A percentile compares a stretch with the other conserved stretches of the same genome.
phyloP scores from a whole-genome alignment of 2,329 filamentous ascomycete species.

The Fusarium circinatum region DNA sequence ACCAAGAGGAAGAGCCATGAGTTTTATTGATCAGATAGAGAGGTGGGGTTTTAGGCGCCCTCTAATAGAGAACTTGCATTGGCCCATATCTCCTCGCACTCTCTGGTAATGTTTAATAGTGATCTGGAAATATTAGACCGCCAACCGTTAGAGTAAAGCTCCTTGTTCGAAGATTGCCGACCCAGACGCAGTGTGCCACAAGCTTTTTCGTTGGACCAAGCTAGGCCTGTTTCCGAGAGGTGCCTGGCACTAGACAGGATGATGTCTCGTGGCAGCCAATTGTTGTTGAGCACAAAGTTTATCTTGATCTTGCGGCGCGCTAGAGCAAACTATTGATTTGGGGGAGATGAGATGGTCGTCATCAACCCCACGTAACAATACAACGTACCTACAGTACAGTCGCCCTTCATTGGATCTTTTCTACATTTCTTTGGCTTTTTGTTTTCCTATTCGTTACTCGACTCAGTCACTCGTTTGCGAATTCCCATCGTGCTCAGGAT shows the following conservation, averaged over 20 bases:
- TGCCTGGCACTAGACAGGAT: not conserved
- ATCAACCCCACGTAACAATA: not conserved
- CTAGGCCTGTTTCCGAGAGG: not conserved
- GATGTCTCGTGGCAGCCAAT: not conserved
- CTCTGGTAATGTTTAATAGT: not conserved
- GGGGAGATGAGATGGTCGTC: not conserved
- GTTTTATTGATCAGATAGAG: not conserved
- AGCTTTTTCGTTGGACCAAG: not conserved
- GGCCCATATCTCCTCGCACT: not conserved
- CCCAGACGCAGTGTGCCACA: not conserved
- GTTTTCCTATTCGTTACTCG: not conserved
- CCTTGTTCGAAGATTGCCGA: not conserved
- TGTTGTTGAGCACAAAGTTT: not conserved
- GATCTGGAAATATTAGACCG: not conserved
- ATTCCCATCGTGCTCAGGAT: not conserved
- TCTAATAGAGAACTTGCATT: not conserved
- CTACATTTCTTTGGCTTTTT: not conserved
- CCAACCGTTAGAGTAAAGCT: not conserved
- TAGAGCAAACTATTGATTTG: not conserved
- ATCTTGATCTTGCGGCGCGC: not conserved
- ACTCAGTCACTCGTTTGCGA: not conserved
- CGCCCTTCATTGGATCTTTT: not conserved
- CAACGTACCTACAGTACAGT: not conserved
- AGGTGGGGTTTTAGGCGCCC: not conserved
- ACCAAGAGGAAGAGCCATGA: constrained; percentile 3